Percentiles rank a stretch among this genome's conserved stretches.
phyloP scores from a whole-genome alignment of 306 rosid genomes.

The Biancaea sappan region DNA sequence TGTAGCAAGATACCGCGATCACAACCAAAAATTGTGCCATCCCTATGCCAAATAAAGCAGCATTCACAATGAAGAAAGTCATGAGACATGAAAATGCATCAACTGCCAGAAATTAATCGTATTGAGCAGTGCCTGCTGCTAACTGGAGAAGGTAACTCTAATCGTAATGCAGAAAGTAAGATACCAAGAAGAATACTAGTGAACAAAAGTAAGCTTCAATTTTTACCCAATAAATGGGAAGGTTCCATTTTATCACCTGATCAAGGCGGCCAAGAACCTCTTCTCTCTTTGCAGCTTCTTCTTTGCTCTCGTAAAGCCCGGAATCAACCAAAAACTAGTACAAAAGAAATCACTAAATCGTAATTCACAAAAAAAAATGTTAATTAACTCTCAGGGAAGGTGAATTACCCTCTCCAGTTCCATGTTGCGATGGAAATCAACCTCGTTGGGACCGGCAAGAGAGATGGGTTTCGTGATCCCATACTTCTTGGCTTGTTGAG shows the following conservation, averaged over 20 bases:
- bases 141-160: background rate
- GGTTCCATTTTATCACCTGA: constrained; percentile 40
- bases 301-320: constrained; percentile 60
- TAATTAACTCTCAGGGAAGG: background rate
- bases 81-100: background rate
- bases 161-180: background rate
- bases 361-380: background rate
- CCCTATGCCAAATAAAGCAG: background rate
- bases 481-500: constrained; percentile 42
- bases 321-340: constrained; percentile 58
- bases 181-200: background rate
- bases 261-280: constrained; percentile 62
- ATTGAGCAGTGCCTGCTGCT: background rate
- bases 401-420: constrained; percentile 73
- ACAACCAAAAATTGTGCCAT: constrained; percentile 15
- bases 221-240: background rate
- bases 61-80: constrained; percentile 6
- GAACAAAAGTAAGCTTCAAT: background rate
- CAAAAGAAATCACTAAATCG: background rate
- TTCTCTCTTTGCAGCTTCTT: constrained; percentile 55
- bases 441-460: constrained; percentile 72
- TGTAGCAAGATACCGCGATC: background rate
- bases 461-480: constrained; percentile 86
- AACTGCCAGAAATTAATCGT: background rate
- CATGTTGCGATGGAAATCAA: constrained; percentile 74